These are phyloP conservation scores for Globisporangium barbulae DNA, from an alignment of 352 stramenopile genomes.

Conservation along the genomic window DNA sequence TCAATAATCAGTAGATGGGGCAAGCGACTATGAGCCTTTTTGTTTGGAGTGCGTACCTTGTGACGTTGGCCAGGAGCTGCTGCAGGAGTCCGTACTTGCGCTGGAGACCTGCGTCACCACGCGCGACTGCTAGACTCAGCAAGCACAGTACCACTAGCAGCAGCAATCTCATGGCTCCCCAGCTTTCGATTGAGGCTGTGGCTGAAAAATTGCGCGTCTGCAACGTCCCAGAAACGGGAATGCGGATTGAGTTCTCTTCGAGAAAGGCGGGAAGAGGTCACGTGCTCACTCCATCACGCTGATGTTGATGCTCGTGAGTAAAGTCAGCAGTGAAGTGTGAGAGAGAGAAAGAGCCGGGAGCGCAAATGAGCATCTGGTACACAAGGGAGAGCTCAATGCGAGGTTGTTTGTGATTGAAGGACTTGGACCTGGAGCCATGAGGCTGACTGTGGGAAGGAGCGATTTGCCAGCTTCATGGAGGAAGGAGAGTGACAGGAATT, in stretches of 20 bases:
- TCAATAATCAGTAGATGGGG: not conserved
- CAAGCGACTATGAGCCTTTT: not conserved
- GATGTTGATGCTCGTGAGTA: no score
- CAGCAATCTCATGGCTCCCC: not conserved
- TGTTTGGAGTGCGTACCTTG: not conserved
- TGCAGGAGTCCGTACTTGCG: conserved; percentile 4
- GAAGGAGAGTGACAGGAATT: no score
- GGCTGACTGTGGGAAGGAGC: no score
- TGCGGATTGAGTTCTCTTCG: not conserved
- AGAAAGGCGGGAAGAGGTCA: not conserved
- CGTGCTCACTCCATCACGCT: no score
- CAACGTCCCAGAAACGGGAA: not conserved
- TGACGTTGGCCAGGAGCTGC: conserved; percentile 11
- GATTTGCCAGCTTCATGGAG: no score
- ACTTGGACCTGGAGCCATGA: no score
- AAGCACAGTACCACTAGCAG: not conserved
- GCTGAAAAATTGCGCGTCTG: not conserved
- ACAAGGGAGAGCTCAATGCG: no score
- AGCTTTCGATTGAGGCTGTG: not conserved
- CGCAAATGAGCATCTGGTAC: no score
- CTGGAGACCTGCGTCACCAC: not conserved
- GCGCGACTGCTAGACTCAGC: not conserved
- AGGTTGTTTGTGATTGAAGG: no score
- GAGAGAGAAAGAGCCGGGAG: no score
- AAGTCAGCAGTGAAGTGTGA: no score